phyloP scores from a whole-genome alignment of 306 rosid species.

The Quercus bicolor region DNA sequence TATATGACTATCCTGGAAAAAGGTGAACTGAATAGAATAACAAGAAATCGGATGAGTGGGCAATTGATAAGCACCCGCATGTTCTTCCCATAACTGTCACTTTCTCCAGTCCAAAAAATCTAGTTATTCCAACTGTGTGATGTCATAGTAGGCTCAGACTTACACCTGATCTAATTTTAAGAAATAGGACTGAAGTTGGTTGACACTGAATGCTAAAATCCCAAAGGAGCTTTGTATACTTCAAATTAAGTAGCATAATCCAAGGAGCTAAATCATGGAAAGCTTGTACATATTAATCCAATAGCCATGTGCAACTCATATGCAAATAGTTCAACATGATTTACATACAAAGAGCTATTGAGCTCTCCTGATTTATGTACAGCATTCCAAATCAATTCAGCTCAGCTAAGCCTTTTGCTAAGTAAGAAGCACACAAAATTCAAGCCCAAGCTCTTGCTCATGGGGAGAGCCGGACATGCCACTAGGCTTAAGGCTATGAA shows the following conservation, averaged over 20 bases:
- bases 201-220: background rate
- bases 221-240: slow-evolving; percentile 5
- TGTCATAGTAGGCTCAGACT: slow-evolving; percentile 1
- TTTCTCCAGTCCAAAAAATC: slow-evolving; percentile 26
- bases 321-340: too few species aligned
- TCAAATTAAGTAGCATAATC: background rate
- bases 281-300: background rate
- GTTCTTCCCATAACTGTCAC: slow-evolving; percentile 67
- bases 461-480: too few species aligned
- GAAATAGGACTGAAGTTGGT: background rate
- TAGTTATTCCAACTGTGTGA: background rate
- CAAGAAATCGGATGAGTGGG: slow-evolving; percentile 31
- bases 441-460: too few species aligned
- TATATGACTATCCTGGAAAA: slow-evolving; percentile 42
- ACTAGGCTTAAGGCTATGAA: too few species aligned
- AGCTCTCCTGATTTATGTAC: too few species aligned
- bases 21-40: slow-evolving; percentile 43
- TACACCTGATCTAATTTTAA: background rate
- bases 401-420: too few species aligned
- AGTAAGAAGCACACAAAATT: too few species aligned
- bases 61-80: slow-evolving; percentile 41
- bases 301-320: background rate
- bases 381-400: too few species aligned
- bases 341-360: too few species aligned
- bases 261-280: background rate